Conservation (phyloP, 1,284 basidiomycete species). For the Fomes fomentarius region DNA sequence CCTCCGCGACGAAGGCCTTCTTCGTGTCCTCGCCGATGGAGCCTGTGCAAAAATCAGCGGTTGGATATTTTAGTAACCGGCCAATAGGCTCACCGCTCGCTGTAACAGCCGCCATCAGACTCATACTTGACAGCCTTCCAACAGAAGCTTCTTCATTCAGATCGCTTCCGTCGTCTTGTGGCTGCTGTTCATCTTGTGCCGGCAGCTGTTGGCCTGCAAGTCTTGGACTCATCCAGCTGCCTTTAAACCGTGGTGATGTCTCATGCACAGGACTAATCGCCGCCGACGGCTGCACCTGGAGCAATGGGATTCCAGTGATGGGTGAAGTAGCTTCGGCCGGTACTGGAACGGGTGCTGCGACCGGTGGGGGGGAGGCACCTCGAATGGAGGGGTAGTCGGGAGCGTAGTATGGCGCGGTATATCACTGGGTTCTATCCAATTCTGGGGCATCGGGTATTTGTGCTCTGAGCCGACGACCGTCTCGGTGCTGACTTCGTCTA, state of each 20-base stretch:
- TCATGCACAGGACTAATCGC: slow-evolving; percentile 11
- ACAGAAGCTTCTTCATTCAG: slow-evolving; percentile 76
- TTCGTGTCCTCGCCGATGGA: slow-evolving; percentile 65
- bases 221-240: slow-evolving; percentile 16
- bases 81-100: slow-evolving; percentile 60
- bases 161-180: slow-evolving; percentile 34
- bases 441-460: slow-evolving; percentile 4
- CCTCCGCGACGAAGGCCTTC: slow-evolving; percentile 77
- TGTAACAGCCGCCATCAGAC: slow-evolving; percentile 85
- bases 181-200: slow-evolving; percentile 14
- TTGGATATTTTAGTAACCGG: neutral
- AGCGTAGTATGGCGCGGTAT: slow-evolving; percentile 10
- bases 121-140: slow-evolving; percentile 91
- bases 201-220: slow-evolving; percentile 7
- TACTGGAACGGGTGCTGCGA: slow-evolving; percentile 12
- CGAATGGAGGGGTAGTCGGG: slow-evolving; percentile 23
- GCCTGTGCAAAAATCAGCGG: slow-evolving; percentile 42
- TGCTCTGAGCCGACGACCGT: neutral
- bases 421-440: slow-evolving; percentile 12
- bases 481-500: slow-evolving; percentile 9
- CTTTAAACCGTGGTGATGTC: neutral
- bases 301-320: slow-evolving; percentile 3
- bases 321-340: slow-evolving; percentile 9
- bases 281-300: slow-evolving; percentile 11
- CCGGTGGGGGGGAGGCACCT: slow-evolving; percentile 16